Base-by-base conservation (phyloP, 148 eudicot species). In the Rhododendron griersonianum region DNA sequence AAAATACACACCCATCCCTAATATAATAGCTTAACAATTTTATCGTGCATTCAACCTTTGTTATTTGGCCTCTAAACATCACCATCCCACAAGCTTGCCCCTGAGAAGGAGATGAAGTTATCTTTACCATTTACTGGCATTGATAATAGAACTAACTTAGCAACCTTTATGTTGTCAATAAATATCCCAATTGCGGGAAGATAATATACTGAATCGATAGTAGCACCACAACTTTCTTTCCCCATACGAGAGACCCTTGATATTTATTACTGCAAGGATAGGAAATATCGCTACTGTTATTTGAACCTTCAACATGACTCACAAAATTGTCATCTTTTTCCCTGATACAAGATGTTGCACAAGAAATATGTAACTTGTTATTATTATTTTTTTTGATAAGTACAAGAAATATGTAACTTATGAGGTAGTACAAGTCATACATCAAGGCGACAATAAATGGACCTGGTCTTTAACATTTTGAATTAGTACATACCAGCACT, bases 401-500 rank as follows among this genome's bases (percentile, higher is more conserved):
- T 37, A 71, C n/a, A 10, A 51, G 50, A 35, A 33, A 19, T 18
- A 50, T 33, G 76, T 48, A 48, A 47, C 47, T 9, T 74, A 15
- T 7, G 41, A 73, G 44, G 78, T 6, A 45, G 7, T 48, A 30
- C 21, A 21, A 84, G 63, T 33, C 80, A 73, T 50, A 57, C 45
- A 15, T 71, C 41, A 51, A 25, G 48, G 61, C 30, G 51, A 82
- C 19, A 73, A 59, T 37, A 84, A 53, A 51, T 78, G 25, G 21
- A 67, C 30, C 51, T 35, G 28, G 44, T 50, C 44, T 83, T 63
- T 28, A 21, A 25, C 39, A 85, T 53, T 16, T 71, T 13, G 21
- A 78, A 55, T 16, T 15, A 35, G 44, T 59, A 37, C 90, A 84
- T 92, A 92, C 93, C 93, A 87, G 89, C 89, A 79, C 57, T 87